Base-by-base conservation (phyloP, 495 filamentous ascomycete genomes). In the Penicillium ochrochloron region DNA sequence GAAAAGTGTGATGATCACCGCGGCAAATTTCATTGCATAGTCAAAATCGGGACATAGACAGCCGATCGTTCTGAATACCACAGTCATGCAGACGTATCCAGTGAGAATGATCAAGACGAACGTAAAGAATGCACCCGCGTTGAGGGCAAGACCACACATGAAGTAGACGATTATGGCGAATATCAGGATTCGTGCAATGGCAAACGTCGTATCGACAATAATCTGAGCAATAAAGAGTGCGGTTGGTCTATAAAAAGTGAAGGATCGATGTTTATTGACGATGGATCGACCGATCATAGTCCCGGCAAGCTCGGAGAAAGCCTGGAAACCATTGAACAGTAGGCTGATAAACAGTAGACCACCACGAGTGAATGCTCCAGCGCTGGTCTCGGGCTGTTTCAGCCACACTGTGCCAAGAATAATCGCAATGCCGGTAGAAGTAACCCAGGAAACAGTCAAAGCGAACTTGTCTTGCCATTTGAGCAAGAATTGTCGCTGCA, bases 381-480 rank as follows among this genome's bases (percentile, higher is more conserved):
- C 85, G 15, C 86, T 88, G 0, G 88, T 91, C 35, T 84, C 70
- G 0, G 84, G 84, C 33, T 89, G 81, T 19, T 92, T 83, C 19
- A 94, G 80, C 81, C 90, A 96, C 0, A 94, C 84, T 11, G 90
- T 94, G 55, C 92, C 92, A 4, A 92, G 77, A 11, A 94, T 84
- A 60, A 94, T 88, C 12, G 89, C 91, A 68, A 94, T 89, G 44
- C 89, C 78, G 50, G 92, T 89, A 63, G 85, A 87, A 7, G 92
- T 90, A 48, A 89, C 75, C 90, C 91, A 95, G 21, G 87, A 89
- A 27, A 94, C 86, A 14, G 82, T 79, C n/a, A 93, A 78, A 3
- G 84, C 84, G 67, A 94, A 90, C 55, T 89, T 89, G 69, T 96
- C 92, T 69, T 94, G 91, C 84, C 89, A 90, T 76, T 94, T 94